Evolutionary conservation across 148 eudicot genomes (phyloP), one percentile per base, ranked within the genome.

Genomic region (Amaranthus hypochondriacus): DNA sequence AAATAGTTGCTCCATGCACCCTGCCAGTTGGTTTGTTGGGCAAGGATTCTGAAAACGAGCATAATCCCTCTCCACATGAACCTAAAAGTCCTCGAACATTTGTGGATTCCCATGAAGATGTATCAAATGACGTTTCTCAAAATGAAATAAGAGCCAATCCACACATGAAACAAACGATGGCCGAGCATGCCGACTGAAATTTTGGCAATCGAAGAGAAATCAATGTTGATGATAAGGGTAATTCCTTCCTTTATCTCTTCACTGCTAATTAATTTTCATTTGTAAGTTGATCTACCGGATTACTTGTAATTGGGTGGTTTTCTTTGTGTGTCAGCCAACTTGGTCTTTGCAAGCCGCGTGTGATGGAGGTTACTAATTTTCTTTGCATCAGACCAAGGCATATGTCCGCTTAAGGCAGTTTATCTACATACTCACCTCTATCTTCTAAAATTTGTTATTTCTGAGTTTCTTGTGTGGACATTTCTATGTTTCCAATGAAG

Each of bases 241-340:
- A 79, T 73, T 79, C 80, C 80, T 82, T 81, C 84, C 81, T 78
- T 79, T 69, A 72, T 80, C 81, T 62, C 67, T 78, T 74, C 72
- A 46, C 54, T 62, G 15, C 69, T 59, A 52, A 65, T 74, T 48
- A 68, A 56, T 68, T 50, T 52, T 9, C 62, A 47, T 71, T 52
- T 51, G 70, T 39, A 6, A 47, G 78, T 66, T 66, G 74, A 54
- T 66, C 15, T 28, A 28, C 39, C 39, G 39, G 39, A 28, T 28
- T 28, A 28, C 87, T 74, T 74, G 80, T 80, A 78, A 85, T 72
- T 56, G 73, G 80, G 75, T 69, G 77, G 76, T 84, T 75, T 68
- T 66, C 75, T 79, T 74, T 85, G 77, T 74, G 80, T 83, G 79
- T 82, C 89, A 88, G 88, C 83, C 70, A 68, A 80, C 56, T 47